Conservation (phyloP, 306 rosid species). For the Lablab purpureus region DNA sequence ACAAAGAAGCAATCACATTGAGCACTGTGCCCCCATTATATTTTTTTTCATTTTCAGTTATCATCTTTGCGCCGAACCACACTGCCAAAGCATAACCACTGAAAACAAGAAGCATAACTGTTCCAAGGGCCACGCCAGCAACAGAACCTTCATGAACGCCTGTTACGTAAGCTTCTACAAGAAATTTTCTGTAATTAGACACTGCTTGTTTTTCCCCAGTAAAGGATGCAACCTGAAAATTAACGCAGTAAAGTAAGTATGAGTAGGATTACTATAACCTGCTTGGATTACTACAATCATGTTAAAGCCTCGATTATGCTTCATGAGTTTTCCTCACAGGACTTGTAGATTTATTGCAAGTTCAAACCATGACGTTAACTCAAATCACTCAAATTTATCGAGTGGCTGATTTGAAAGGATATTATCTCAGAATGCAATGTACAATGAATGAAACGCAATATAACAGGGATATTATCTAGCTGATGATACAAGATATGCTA, state of each 20-base stretch:
- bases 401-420: no score
- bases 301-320: no score
- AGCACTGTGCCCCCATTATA: conserved; percentile 78
- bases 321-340: no score
- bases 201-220: conserved; percentile 84
- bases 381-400: no score
- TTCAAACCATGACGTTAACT: no score
- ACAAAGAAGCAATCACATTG: conserved; percentile 70
- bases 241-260: background rate
- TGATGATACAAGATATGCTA: no score
- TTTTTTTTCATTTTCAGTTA: conserved; percentile 56
- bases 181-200: conserved; percentile 60
- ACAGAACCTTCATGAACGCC: conserved; percentile 74
- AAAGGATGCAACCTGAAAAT: conserved; percentile 77
- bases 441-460: no score
- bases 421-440: no score
- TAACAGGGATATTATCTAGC: no score
- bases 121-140: conserved; percentile 69
- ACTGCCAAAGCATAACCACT: conserved; percentile 70
- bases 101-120: conserved; percentile 64
- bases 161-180: conserved; percentile 70
- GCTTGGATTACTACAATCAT: no score
- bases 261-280: background rate
- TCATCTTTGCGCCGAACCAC: conserved; percentile 85
- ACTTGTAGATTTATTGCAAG: no score